Evolutionary conservation across 495 filamentous ascomycete species (phyloP).

Genomic region (Amphirosellinia nigrospora): DNA sequence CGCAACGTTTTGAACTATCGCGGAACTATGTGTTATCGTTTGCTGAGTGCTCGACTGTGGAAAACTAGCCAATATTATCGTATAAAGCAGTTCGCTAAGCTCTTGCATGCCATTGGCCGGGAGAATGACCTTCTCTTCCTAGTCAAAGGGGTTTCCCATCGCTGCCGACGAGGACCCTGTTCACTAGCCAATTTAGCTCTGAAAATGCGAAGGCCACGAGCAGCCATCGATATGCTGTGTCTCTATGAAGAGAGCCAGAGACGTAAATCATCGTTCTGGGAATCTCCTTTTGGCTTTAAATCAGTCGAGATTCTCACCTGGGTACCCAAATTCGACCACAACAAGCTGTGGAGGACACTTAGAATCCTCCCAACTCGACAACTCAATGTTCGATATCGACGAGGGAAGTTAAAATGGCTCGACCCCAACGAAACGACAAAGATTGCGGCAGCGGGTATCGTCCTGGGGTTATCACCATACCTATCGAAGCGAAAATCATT

Average conservation of each 20-base stretch:
- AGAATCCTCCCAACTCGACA: not conserved
- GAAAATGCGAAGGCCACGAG: conserved; percentile 22
- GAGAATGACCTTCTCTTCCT: not conserved
- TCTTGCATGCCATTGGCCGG: conserved; percentile 19
- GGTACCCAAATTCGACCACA: conserved; percentile 17
- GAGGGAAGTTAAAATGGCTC: not conserved
- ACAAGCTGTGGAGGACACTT: conserved; percentile 24
- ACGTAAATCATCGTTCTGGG: conserved; percentile 24
- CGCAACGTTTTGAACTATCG: not conserved
- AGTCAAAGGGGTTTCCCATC: conserved; percentile 15
- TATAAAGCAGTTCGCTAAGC: not conserved
- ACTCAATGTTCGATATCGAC: not conserved
- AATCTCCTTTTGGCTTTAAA: conserved; percentile 19
- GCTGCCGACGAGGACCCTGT: conserved; percentile 9
- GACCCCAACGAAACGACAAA: not conserved
- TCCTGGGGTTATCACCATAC: conserved; percentile 39
- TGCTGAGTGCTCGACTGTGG: conserved; percentile 8
- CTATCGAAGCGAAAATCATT: conserved; percentile 46
- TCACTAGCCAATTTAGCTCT: conserved; percentile 30
- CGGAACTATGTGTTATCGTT: not conserved
- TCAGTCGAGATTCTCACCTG: conserved; percentile 27
- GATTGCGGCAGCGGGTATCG: conserved; percentile 9
- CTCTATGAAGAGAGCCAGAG: conserved; percentile 30
- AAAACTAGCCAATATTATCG: conserved; percentile 14
- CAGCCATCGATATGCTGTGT: conserved; percentile 33